phyloP scores from a whole-genome alignment of 768 basidiomycete species.

The Omphalotus guepiniiformis region DNA sequence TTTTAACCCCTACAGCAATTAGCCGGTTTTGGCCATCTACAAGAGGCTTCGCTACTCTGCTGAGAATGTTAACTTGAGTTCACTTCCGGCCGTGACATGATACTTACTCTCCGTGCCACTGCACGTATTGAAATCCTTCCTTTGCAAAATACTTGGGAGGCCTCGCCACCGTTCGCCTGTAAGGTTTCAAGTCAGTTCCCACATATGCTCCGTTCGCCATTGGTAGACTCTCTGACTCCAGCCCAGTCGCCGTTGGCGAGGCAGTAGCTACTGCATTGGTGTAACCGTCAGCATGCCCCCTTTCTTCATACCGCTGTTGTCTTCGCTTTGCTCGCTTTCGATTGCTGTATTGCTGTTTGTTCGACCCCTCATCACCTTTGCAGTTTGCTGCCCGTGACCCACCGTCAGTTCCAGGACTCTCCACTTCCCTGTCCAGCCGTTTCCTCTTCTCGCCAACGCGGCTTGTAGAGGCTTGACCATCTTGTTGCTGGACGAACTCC shows the following conservation, averaged over 20 bases:
- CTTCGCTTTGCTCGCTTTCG: not conserved
- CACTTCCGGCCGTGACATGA: not conserved
- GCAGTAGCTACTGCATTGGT: not conserved
- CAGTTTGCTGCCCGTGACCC: too few relatives aligned
- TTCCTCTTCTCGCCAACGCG: too few relatives aligned
- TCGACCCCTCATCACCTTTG: too few relatives aligned
- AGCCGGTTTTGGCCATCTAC: not conserved
- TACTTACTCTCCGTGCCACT: not conserved
- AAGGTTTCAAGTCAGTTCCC: not conserved
- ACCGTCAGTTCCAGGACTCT: too few relatives aligned
- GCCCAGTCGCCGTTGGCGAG: not conserved
- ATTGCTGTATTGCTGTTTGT: too few relatives aligned
- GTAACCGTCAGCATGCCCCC: not conserved
- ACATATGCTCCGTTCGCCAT: not conserved
- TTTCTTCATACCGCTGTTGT: not conserved
- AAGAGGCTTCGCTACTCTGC: too few relatives aligned
- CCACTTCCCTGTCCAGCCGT: too few relatives aligned
- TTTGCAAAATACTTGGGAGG: not conserved
- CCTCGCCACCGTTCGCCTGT: not conserved
- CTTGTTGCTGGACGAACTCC: too few relatives aligned
- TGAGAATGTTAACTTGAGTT: too few relatives aligned
- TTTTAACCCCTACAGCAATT: not conserved
- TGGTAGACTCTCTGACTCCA: not conserved
- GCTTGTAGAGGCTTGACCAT: too few relatives aligned
- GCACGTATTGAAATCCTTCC: not conserved